Evolutionary conservation across 1,284 basidiomycete genomes (phyloP).

Genomic region (Ustilago curta): DNA sequence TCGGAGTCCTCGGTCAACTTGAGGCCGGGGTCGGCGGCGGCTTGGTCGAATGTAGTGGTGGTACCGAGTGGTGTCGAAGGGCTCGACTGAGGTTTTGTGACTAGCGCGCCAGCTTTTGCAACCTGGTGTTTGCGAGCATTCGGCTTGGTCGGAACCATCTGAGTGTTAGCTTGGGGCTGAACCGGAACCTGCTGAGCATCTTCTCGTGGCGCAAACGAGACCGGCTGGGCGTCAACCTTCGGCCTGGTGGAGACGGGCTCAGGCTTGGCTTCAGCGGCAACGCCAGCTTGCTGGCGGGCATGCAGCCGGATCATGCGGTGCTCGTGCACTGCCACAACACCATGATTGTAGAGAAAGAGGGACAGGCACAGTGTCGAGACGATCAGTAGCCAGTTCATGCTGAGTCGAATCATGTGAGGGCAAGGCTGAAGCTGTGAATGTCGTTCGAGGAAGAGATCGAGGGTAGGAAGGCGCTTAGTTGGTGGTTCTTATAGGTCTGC

Average conservation of each 20-base stretch:
- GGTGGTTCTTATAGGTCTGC: background rate
- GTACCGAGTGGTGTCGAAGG: too few species aligned
- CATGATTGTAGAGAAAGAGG: background rate
- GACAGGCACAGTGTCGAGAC: background rate
- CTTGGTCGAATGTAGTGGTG: too few species aligned
- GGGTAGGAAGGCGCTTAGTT: background rate
- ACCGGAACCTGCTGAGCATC: background rate
- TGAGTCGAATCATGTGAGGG: background rate
- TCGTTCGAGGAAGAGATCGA: background rate
- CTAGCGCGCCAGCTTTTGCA: too few species aligned
- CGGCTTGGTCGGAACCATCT: too few species aligned
- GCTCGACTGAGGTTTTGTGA: too few species aligned
- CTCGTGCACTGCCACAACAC: background rate
- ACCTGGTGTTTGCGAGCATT: background rate
- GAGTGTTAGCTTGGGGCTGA: too few species aligned
- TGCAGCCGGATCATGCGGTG: slow-evolving; percentile 15
- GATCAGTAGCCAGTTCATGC: slow-evolving; percentile 5
- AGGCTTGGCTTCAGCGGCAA: background rate
- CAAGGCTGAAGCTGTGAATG: background rate
- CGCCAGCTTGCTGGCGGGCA: slow-evolving; percentile 4
- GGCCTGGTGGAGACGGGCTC: too few species aligned
- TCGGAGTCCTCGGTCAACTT: slow-evolving; percentile 21
- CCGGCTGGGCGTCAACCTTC: too few species aligned
- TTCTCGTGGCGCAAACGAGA: background rate
- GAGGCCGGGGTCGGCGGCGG: slow-evolving; percentile 14